Conservation (phyloP, 1,284 basidiomycete genomes). For the Rhizoctonia solani region DNA sequence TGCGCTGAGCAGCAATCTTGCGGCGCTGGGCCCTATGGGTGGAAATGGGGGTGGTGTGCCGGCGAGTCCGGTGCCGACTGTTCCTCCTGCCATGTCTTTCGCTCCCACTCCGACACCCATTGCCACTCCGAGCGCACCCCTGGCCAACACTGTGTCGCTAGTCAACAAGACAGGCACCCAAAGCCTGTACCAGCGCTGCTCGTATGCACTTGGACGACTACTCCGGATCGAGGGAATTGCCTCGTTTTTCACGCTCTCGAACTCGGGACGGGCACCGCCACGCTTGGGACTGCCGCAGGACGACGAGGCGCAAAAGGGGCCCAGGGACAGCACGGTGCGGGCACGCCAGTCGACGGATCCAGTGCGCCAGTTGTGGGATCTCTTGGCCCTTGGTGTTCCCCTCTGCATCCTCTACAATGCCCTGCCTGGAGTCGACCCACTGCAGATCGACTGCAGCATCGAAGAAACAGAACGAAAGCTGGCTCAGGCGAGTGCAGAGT, state of each 20-base stretch:
- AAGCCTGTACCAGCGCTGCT: conserved; percentile 87
- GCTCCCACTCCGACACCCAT: neutral
- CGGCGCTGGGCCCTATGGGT: conserved; percentile 16
- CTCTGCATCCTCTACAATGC: conserved; percentile 96
- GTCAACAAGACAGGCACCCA: conserved; percentile 83
- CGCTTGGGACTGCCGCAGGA: conserved; percentile 52
- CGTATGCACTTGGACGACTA: conserved; percentile 70
- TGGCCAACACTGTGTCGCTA: conserved; percentile 46
- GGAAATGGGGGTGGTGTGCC: neutral
- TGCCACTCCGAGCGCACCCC: conserved; percentile 12
- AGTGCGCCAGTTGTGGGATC: conserved; percentile 92
- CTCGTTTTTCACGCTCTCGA: conserved; percentile 60
- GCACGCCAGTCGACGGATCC: conserved; percentile 77
- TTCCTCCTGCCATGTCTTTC: too few species aligned
- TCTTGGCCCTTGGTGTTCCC: conserved; percentile 89
- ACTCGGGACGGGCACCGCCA: conserved; percentile 20
- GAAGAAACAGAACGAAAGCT: conserved; percentile 71
- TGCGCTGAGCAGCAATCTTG: conserved; percentile 24
- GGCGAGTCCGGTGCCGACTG: conserved; percentile 37
- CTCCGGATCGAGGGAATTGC: conserved; percentile 73
- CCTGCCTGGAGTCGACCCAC: conserved; percentile 65
- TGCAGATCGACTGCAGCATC: conserved; percentile 57
- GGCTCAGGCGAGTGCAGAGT: too few species aligned
- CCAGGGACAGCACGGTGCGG: conserved; percentile 48
- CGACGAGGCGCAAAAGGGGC: neutral